Evolutionary conservation across 2,329 filamentous ascomycete species (phyloP).

Genomic region (Trichoderma sp.): DNA sequence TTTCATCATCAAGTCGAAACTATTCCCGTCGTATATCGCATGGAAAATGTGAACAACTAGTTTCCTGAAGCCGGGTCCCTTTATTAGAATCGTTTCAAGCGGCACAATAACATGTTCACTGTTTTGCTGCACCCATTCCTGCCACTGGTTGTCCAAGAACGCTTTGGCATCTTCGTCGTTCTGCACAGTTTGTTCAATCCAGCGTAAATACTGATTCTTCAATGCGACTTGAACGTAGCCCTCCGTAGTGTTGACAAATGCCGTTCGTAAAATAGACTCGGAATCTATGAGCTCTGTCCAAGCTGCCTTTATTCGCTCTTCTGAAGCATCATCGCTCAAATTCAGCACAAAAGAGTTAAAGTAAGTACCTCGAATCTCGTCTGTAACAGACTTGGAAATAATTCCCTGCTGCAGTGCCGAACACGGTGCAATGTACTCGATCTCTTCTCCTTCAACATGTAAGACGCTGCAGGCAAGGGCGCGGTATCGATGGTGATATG

Average conservation of each 20-base stretch:
- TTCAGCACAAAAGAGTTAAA: slow-evolving; percentile 73
- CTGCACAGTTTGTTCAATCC: slow-evolving; percentile 41
- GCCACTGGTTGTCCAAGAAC: slow-evolving; percentile 39
- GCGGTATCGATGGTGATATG: slow-evolving; percentile 63
- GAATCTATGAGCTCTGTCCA: slow-evolving; percentile 56
- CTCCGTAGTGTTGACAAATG: slow-evolving; percentile 71
- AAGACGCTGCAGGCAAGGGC: slow-evolving; percentile 55
- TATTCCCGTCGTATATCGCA: slow-evolving; percentile 82
- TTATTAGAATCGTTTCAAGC: slow-evolving; percentile 51
- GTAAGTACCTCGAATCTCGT: slow-evolving; percentile 62
- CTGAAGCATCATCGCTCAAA: slow-evolving; percentile 49
- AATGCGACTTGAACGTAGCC: slow-evolving; percentile 75
- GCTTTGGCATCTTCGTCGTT: slow-evolving; percentile 35
- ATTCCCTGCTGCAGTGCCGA: slow-evolving; percentile 87
- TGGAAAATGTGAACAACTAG: slow-evolving; percentile 77
- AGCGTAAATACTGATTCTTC: slow-evolving; percentile 44
- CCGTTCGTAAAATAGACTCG: slow-evolving; percentile 69
- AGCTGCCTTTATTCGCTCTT: slow-evolving; percentile 51
- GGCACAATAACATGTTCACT: slow-evolving; percentile 50
- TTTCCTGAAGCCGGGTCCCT: slow-evolving; percentile 29
- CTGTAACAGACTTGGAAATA: slow-evolving; percentile 65
- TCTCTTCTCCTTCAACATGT: slow-evolving; percentile 47
- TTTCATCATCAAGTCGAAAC: slow-evolving; percentile 67
- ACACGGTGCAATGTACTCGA: slow-evolving; percentile 79
- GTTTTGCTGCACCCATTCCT: slow-evolving; percentile 58